A percentile compares a stretch with the other conserved stretches of the same genome.
phyloP scores from a whole-genome alignment of 345 rosid genomes.

The Bruguiera gymnorhiza region DNA sequence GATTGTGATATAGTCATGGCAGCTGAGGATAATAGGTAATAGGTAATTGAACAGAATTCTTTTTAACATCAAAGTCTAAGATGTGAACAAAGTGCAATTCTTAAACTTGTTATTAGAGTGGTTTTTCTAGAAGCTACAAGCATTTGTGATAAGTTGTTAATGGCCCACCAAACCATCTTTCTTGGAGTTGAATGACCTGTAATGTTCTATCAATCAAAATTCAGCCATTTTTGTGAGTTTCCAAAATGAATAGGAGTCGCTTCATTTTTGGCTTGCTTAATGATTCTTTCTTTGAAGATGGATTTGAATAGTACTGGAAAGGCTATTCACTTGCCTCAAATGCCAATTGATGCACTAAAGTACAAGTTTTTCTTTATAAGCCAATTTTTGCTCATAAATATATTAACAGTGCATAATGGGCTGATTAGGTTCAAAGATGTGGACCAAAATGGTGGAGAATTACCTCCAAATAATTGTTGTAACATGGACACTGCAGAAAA shows the following conservation, averaged over 20 bases:
- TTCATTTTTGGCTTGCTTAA: too few species aligned
- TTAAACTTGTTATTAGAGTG: neutral
- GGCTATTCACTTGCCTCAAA: neutral
- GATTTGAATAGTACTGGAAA: neutral
- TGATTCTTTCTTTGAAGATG: neutral
- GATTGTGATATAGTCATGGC: slow-evolving; percentile 23
- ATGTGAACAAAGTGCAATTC: neutral
- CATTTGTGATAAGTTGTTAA: neutral
- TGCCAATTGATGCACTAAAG: slow-evolving; percentile 2
- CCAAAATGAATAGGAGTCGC: neutral
- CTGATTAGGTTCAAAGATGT: slow-evolving; percentile 31
- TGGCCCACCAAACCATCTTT: neutral
- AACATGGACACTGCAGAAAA: slow-evolving; percentile 32
- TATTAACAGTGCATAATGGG: slow-evolving; percentile 15
- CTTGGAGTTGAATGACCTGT: slow-evolving; percentile 2
- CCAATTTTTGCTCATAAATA: slow-evolving; percentile 6
- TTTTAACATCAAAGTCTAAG: neutral
- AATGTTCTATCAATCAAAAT: neutral
- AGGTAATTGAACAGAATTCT: slow-evolving; percentile 32
- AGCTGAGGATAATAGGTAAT: slow-evolving; percentile 43
- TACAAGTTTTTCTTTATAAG: neutral
- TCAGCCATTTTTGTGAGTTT: neutral
- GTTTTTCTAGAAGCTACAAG: neutral
- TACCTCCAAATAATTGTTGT: slow-evolving; percentile 30
- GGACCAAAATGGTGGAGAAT: slow-evolving; percentile 34